Evolutionary conservation across 2,329 filamentous ascomycete species (phyloP).

Genomic region (Septoria linicola): DNA sequence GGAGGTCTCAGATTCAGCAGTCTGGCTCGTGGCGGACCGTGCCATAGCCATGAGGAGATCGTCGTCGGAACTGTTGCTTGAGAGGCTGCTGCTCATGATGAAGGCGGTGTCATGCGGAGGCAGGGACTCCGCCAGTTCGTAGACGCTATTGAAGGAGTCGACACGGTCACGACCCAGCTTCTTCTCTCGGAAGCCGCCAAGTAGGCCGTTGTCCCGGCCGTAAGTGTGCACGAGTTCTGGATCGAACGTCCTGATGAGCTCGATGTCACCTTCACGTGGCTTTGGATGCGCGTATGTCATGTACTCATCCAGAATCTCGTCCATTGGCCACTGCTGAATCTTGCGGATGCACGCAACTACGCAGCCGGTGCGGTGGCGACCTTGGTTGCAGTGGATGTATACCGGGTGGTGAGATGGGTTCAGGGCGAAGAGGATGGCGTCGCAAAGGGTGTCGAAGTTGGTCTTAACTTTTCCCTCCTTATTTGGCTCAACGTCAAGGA

Average conservation of each 20-base stretch:
- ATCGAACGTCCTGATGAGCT: constrained; percentile 47
- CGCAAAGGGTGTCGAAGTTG: constrained; percentile 64
- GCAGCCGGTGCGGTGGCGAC: constrained; percentile 89
- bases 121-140: constrained; percentile 5
- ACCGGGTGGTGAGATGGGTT: constrained; percentile 74
- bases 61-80: not conserved
- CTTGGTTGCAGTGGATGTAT: constrained; percentile 90
- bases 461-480: constrained; percentile 69
- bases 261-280: constrained; percentile 48
- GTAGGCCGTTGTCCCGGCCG: constrained; percentile 5
- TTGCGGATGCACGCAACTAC: constrained; percentile 79
- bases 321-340: constrained; percentile 64
- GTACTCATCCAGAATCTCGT: constrained; percentile 71
- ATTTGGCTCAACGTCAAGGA: constrained; percentile 81
- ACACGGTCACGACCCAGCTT: not conserved
- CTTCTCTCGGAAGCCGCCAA: not conserved
- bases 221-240: constrained; percentile 41
- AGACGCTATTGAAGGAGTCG: constrained; percentile 10
- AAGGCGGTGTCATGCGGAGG: constrained; percentile 5
- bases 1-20: not conserved
- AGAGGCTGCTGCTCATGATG: not conserved
- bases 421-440: constrained; percentile 69
- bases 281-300: constrained; percentile 57
- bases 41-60: not conserved
- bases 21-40: not conserved